phyloP scores from a whole-genome alignment of 2,329 filamentous ascomycete species.

The Capronia coronata region DNA sequence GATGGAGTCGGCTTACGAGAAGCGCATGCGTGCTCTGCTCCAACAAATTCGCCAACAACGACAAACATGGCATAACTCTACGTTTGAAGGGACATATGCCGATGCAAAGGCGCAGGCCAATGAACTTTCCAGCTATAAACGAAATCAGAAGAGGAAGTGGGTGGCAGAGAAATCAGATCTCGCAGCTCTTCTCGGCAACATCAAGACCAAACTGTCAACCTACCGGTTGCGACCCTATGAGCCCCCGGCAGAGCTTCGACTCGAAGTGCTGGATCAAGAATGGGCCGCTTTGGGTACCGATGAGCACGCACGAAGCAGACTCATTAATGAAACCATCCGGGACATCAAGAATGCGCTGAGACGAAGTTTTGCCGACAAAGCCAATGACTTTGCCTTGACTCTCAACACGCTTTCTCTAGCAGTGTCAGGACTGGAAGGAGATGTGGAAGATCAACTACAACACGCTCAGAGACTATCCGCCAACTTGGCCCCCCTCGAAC shows the following conservation, averaged over 20 bases:
- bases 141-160: slow-evolving; percentile 85
- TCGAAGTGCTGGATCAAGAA: slow-evolving; percentile 74
- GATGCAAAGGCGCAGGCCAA: slow-evolving; percentile 83
- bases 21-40: slow-evolving; percentile 77
- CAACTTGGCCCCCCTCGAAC: slow-evolving; percentile 80
- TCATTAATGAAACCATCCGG: slow-evolving; percentile 97
- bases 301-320: slow-evolving; percentile 80
- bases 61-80: slow-evolving; percentile 68
- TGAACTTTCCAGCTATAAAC: slow-evolving; percentile 83
- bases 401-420: slow-evolving; percentile 91
- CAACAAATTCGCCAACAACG: slow-evolving; percentile 67
- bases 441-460: slow-evolving; percentile 86
- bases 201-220: slow-evolving; percentile 96
- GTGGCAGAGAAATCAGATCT: slow-evolving; percentile 97
- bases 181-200: slow-evolving; percentile 87
- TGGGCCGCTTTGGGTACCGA: slow-evolving; percentile 74
- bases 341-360: slow-evolving; percentile 96
- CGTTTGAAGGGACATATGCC: slow-evolving; percentile 82
- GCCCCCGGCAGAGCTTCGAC: slow-evolving; percentile 72
- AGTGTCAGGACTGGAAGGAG: slow-evolving; percentile 93
- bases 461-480: slow-evolving; percentile 81
- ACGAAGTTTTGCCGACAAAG: slow-evolving; percentile 91
- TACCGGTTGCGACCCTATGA: slow-evolving; percentile 88
- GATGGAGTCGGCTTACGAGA: slow-evolving; percentile 96
- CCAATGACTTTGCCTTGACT: slow-evolving; percentile 93